Conservation (phyloP, 2,329 filamentous ascomycete genomes). For the Sporothrix protearum region DNA sequence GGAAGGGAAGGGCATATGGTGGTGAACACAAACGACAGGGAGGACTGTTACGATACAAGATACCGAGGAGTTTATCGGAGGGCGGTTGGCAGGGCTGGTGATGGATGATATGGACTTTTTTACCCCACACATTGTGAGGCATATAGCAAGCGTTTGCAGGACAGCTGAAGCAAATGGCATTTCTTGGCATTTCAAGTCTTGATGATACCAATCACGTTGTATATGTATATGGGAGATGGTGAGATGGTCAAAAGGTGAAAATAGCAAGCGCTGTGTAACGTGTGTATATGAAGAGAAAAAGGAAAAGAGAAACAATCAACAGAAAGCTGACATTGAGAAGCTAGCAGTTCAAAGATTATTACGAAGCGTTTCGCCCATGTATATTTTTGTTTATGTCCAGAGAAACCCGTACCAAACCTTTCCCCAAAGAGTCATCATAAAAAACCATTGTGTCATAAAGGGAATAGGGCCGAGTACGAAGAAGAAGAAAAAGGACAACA, state of each 20-base stretch:
- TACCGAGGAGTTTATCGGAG: neutral
- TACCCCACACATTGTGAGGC: neutral
- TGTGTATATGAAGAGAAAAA: neutral
- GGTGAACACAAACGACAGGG: neutral
- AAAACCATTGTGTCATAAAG: neutral
- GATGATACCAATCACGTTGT: too few species aligned
- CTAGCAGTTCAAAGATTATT: constrained; percentile 10
- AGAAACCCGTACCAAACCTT: neutral
- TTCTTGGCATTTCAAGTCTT: neutral
- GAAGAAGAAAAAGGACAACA: neutral
- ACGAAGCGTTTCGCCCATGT: neutral
- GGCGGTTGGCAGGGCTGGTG: neutral
- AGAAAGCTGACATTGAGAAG: neutral
- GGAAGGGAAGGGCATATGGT: neutral
- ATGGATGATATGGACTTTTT: neutral
- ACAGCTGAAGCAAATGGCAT: neutral
- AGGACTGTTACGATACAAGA: neutral
- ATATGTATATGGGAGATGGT: neutral
- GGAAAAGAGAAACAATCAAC: neutral
- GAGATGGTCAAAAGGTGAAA: neutral
- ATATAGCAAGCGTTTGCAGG: neutral
- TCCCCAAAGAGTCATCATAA: neutral
- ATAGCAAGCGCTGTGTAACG: neutral
- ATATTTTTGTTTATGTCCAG: neutral
- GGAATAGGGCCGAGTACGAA: neutral